A percentile compares a stretch with the other conserved stretches of the same genome.
phyloP scores from a whole-genome alignment of 352 stramenopile genomes.

The Phytophthora melonis region DNA sequence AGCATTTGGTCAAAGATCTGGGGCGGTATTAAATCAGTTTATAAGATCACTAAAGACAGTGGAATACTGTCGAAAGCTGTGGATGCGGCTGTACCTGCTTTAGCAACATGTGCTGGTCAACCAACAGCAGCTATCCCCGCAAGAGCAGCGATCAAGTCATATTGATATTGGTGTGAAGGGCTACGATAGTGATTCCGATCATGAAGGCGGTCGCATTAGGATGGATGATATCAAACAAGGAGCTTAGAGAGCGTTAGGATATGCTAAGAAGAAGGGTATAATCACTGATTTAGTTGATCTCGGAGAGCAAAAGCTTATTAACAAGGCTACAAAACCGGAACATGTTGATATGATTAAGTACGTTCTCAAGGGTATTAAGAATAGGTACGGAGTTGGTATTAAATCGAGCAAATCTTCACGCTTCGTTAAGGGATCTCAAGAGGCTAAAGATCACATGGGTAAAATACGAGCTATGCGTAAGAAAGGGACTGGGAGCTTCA shows the following conservation, averaged over 20 bases:
- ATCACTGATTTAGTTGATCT: background rate
- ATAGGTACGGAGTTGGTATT: no score
- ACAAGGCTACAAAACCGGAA: no score
- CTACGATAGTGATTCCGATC: background rate
- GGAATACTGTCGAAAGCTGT: conserved; percentile 2
- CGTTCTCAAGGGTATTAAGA: no score
- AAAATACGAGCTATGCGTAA: no score
- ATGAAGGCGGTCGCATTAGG: background rate
- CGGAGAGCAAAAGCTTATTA: no score
- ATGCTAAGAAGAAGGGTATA: background rate
- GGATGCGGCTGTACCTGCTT: background rate
- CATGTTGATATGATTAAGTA: no score
- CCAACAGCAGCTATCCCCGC: background rate
- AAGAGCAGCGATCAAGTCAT: background rate
- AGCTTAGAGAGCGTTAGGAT: background rate
- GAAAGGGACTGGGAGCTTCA: no score
- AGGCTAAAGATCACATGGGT: no score
- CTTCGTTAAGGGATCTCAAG: no score
- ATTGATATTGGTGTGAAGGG: background rate
- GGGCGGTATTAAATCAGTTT: background rate
- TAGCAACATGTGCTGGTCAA: background rate
- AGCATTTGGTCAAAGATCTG: no score
- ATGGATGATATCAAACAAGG: background rate
- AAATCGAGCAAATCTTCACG: no score
- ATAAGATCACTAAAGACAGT: background rate